Evolutionary conservation across 1,139 yeast species (phyloP), one percentile per base, ranked within the genome.

Genomic region (Hyphopichia fennica): DNA sequence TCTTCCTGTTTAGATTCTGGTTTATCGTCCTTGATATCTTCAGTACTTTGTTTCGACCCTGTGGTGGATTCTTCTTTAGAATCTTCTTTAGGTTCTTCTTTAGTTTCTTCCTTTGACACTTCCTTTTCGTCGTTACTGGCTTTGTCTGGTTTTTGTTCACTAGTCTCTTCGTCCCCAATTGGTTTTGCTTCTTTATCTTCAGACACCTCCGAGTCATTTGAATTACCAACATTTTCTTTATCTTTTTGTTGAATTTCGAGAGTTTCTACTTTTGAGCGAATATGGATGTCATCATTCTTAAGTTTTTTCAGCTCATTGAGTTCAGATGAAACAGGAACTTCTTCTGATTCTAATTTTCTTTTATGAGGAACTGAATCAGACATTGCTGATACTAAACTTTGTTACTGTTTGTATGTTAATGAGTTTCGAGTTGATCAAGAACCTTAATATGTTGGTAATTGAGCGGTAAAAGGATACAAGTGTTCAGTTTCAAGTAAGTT

Each of bases 321-420:
- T n/a, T 25, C 32, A 3, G 17, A 5, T n/a, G 25, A 15, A 15
- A 7, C 22, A 6, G 20, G n/a, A 15, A 13, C 22, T 13, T 48
- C 54, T 32, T 47, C 52, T 4, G 46, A 32, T 17, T 57, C 62
- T 29, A 54, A 47, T 37, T 51, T 54, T 44, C 65, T 50, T 40
- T 60, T 60, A 34, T 11, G 15, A 17, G 25, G 27, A 3, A n/a
- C 39, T 11, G 34, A 18, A 16, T 25, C 39, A 7, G 28, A 25
- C 28, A 25, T 25, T 7, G 13, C 13, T 8, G n/a, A 25, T 9
- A 8, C 28, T 25, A 9, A 3, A 25, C 9, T 20, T 20, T 20
- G 23, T 20, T 20, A 20, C 5, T 20, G 5, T 9, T 20, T 6
- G 9, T 20, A 20, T 25, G 13, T 5, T 25, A 25, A 25, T 25